These are phyloP conservation scores for Smallanthus sonchifolius DNA, from an alignment of 129 eudicot genomes.

Conservation along the genomic window DNA sequence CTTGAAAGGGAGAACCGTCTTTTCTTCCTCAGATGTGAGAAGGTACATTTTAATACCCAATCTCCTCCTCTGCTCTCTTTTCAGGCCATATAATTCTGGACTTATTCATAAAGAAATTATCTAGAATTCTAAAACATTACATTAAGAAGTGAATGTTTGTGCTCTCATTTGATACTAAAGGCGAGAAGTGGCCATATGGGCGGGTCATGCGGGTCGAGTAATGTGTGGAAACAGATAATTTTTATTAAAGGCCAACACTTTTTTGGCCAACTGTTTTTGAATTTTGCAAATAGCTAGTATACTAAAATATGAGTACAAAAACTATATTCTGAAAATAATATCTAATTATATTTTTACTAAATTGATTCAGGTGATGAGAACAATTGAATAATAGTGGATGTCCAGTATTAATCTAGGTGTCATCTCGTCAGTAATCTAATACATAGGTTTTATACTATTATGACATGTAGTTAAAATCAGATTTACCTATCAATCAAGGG, in stretches of 20 bases:
- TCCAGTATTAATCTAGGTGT: no score
- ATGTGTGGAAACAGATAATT: not conserved
- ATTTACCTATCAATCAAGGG: not conserved
- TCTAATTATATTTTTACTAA: not conserved
- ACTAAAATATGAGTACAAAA: not conserved
- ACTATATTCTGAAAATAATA: not conserved
- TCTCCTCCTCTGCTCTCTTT: not conserved
- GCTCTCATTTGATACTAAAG: not conserved
- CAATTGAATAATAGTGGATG: no score
- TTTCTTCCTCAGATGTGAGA: constrained; percentile 36
- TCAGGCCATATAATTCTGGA: not conserved
- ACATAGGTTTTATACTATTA: no score
- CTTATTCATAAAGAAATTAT: not conserved
- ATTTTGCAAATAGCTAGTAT: not conserved
- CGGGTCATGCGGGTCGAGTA: not conserved
- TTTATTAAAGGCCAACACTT: not conserved
- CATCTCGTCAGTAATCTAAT: no score
- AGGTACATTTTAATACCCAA: constrained; percentile 16
- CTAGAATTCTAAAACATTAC: not conserved
- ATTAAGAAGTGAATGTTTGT: not conserved
- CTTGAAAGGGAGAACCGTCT: constrained; percentile 38
- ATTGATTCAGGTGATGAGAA: not conserved
- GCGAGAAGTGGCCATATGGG: not conserved
- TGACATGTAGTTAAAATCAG: not conserved
- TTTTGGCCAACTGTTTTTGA: not conserved